Evolutionary conservation across 768 basidiomycete species (phyloP), one percentile per base, ranked within the genome.

Genomic region (Rhizopogon sp.): DNA sequence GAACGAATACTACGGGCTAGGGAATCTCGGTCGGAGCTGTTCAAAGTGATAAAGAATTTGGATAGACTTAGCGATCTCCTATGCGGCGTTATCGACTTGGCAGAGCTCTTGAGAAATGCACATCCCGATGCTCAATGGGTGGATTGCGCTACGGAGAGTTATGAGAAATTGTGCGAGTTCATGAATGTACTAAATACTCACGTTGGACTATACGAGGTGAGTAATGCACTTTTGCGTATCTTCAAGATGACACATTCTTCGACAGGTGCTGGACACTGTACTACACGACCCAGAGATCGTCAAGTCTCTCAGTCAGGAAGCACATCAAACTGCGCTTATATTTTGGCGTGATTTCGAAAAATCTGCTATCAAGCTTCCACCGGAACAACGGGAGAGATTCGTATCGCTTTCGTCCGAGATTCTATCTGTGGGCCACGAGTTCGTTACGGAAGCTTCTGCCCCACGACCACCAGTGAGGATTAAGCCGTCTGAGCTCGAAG

Each of bases 161-260:
- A 98, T 69, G 94, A 93, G 70, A 83, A 81, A 58, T 76, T 98
- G 58, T 98, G 93, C 74, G 90, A 94, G 72, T 95, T 90, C 70
- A 98, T 99, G 95, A 98, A 98, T 70, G 85, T 91, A 44, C 76
- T 98, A 56, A 99, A 99, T 70, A 98, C 95, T 33, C 80, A 98
- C 74, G 85, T 88, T 35, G 92, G 88, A 39, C 76, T 99, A 44
- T 95, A 94, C 59, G 80, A 92, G 74, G 95, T 90, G 69, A 71
- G 89, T 76, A 54, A 22, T 16, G 1, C 47, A 37, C 20, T 37
- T 22, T 25, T 33, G 1, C 9, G 1, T 37, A 37, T 49, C 9
- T 49, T 17, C 9, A 25, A 25, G 2, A 10, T 37, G 47, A 37
- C 14, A 22, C 20, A 20, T 22, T 14, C 14, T 49, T 50, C 22